Percentiles rank a stretch among this genome's conserved stretches.
phyloP scores from a whole-genome alignment of 768 basidiomycete species.

The Amanita thiersii region DNA sequence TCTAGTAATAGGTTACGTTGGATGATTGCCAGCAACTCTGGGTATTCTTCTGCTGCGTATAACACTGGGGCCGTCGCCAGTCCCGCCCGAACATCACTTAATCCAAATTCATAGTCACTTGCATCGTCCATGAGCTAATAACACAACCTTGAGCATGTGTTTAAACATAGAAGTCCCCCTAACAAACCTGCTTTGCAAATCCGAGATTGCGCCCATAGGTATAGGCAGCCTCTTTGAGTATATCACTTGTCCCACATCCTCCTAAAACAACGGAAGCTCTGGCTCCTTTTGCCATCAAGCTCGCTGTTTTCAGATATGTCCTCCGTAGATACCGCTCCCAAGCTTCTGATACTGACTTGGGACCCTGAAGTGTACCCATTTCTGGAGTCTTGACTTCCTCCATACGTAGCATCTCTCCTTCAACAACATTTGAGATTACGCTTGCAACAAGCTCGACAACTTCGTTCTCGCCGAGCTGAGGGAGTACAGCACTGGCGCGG shows the following conservation, averaged over 20 bases:
- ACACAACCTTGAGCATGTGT: conserved; percentile 6
- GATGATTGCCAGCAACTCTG: conserved; percentile 70
- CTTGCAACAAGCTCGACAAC: conserved; percentile 91
- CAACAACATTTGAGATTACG: conserved; percentile 93
- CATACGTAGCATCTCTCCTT: conserved; percentile 89
- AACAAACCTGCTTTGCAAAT: conserved; percentile 55
- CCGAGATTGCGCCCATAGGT: conserved; percentile 86
- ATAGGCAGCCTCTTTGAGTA: conserved; percentile 87
- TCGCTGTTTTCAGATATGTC: conserved; percentile 81
- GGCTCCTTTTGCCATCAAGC: conserved; percentile 82
- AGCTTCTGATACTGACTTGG: conserved; percentile 30
- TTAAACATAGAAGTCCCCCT: background rate
- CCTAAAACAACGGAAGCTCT: conserved; percentile 85
- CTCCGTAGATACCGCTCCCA: conserved; percentile 77
- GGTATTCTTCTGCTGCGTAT: conserved; percentile 81
- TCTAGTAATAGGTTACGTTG: conserved; percentile 64
- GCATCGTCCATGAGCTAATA: conserved; percentile 79
- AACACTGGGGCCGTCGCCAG: conserved; percentile 74
- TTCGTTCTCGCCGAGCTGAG: conserved; percentile 78
- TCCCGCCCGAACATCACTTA: conserved; percentile 19
- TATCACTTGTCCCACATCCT: conserved; percentile 66
- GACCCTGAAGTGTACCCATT: conserved; percentile 21
- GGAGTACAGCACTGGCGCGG: conserved; percentile 79
- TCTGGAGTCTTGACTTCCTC: conserved; percentile 37
- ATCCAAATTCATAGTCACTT: conserved; percentile 55